Base-by-base conservation (phyloP, 106 monocot species). In the Dendrobium nobile region DNA sequence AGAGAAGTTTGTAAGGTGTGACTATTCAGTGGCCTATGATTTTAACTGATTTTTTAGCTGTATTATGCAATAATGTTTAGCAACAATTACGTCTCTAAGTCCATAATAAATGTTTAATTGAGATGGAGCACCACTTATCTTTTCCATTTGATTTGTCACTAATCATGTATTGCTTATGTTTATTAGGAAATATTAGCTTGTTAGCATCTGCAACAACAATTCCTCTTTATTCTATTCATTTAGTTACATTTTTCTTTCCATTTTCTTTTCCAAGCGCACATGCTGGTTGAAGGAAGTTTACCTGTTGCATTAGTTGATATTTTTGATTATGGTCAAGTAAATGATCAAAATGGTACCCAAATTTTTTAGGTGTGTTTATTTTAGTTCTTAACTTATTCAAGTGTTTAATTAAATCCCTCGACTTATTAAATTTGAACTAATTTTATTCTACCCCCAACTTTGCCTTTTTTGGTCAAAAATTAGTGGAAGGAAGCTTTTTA, bases 1-100 rank as follows among this genome's bases (percentile, higher is more conserved):
- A 78, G 90, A 84, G 58, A 87, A 83, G 48, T 85, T 90, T 82
- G 74, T 84, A 43, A 87, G 85, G 87, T 90, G 67, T 47, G 75
- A 22, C 22, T 40, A 72, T 41, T 41, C 22, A n/a, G 20, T 22
- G n/a, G 7, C 20, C 75, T 22, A 75, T 19, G 13, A 22, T 20
- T 43, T 41, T 73, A 18, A 41, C 73, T 73, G 33, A 41, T 37
- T 37, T 18, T 75, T 47, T 45, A 9, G 13, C 9, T 75, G 45
- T 43, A 44, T 22, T 41, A 41, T 73, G 73, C 73, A 19, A 73
- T 73, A 16, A 40, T 4, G 4, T 11, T 73, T 73, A 15, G 41
- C 2, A 5, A 73, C 13, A 73, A 5, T 41, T 73, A 16, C 41
- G 28, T 41, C 15, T 73, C 41, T 73, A 37, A 40, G 33, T 4